Conservation (phyloP, 2,329 filamentous ascomycete genomes). For the Fusarium paranaense region DNA sequence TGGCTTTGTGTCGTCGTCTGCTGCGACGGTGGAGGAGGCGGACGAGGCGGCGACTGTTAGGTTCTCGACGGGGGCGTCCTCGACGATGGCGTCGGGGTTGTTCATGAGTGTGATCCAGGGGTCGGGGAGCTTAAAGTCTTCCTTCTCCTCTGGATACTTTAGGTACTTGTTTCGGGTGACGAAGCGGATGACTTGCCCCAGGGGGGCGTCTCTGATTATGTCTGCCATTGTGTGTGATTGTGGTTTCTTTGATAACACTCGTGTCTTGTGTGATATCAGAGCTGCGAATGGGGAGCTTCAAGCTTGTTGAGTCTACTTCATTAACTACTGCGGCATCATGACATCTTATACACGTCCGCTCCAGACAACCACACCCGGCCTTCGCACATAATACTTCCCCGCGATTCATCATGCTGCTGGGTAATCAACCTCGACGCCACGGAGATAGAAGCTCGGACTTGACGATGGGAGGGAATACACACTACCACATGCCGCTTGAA, state of each 20-base stretch:
- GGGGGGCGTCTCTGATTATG: constrained; percentile 64
- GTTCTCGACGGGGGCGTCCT: constrained; percentile 15
- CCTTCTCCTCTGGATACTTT: constrained; percentile 69
- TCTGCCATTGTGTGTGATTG: constrained; percentile 42
- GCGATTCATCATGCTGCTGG: constrained; percentile 5
- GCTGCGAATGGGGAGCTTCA: background rate
- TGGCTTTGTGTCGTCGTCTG: constrained; percentile 10
- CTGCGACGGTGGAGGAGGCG: constrained; percentile 37
- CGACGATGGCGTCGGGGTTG: constrained; percentile 40
- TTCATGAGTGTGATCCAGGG: constrained; percentile 52
- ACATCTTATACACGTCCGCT: constrained; percentile 32
- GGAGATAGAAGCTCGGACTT: background rate
- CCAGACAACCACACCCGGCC: background rate
- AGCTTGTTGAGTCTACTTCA: background rate
- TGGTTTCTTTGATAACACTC: background rate
- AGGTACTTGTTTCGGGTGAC: constrained; percentile 64
- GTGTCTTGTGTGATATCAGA: background rate
- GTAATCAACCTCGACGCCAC: constrained; percentile 7
- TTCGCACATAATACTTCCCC: background rate
- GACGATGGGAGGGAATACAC: background rate
- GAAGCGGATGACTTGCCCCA: constrained; percentile 69
- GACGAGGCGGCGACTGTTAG: constrained; percentile 36
- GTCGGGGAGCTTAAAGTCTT: constrained; percentile 64
- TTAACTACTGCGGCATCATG: background rate
- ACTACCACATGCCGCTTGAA: background rate